These are phyloP conservation scores for Trametes cingulata DNA, from an alignment of 768 basidiomycete genomes.

Conservation along the genomic window DNA sequence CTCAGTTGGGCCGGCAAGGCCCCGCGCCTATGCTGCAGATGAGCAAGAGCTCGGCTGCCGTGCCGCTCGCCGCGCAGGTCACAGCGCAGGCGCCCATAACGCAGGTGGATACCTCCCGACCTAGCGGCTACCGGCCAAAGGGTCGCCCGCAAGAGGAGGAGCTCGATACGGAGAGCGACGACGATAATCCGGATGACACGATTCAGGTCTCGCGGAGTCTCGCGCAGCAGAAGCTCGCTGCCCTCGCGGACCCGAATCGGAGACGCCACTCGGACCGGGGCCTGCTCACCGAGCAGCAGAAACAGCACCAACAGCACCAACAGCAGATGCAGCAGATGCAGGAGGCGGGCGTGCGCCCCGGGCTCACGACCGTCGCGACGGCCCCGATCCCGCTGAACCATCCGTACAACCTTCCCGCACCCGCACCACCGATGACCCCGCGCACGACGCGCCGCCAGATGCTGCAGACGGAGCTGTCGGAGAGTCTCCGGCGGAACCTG, in stretches of 20 bases:
- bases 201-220: slow-evolving; percentile 65
- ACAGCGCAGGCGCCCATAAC: slow-evolving; percentile 37
- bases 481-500: slow-evolving; percentile 77
- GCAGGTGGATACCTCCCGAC: slow-evolving; percentile 26
- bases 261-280: slow-evolving; percentile 42
- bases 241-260: slow-evolving; percentile 45
- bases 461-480: slow-evolving; percentile 83
- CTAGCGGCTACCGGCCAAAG: slow-evolving; percentile 57
- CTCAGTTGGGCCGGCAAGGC: slow-evolving; percentile 26
- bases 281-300: slow-evolving; percentile 20
- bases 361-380: slow-evolving; percentile 39
- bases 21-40: slow-evolving; percentile 35
- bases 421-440: slow-evolving; percentile 71
- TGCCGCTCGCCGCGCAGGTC: slow-evolving; percentile 57
- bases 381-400: slow-evolving; percentile 60
- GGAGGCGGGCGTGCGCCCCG: slow-evolving; percentile 22
- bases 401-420: slow-evolving; percentile 74
- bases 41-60: slow-evolving; percentile 59
- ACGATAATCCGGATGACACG: slow-evolving; percentile 48
- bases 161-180: slow-evolving; percentile 56
- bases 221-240: slow-evolving; percentile 66
- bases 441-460: slow-evolving; percentile 83
- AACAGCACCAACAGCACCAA: slow-evolving; percentile 24
- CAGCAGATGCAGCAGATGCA: slow-evolving; percentile 4
- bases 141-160: slow-evolving; percentile 66